Evolutionary conservation across 306 rosid species (phyloP), one percentile per base, ranked within the genome.

Genomic region (Begonia loranthoides): DNA sequence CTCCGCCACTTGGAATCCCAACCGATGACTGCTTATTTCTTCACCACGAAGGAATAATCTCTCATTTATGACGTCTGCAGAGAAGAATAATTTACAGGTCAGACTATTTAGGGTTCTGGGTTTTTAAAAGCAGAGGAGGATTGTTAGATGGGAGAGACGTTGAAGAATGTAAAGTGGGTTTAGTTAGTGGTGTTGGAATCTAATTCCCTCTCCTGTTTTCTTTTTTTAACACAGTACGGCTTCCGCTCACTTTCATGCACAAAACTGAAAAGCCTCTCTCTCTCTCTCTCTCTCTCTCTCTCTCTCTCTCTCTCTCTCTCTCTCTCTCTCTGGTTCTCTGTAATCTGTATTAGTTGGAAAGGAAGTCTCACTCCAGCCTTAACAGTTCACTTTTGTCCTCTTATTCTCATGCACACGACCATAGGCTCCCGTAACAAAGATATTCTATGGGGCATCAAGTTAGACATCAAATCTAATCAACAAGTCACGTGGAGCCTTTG

Each of bases 101-200:
- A n/a, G n/a, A n/a, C n/a, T n/a, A n/a, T n/a, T n/a, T n/a, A n/a
- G n/a, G n/a, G n/a, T n/a, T n/a, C n/a, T 19, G 0, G 22, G 3
- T 28, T 28, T 28, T 43, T 4, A 43, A 11, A 43, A 6, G 1
- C 47, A 10, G 14, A 43, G 13, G 47, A 43, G 47, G 1, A 4
- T 7, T 28, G 6, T 28, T 7, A 28, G 36, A 3, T 8, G 4
- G 2, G 9, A 15, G 1, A 51, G 36, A 24, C 22, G 15, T 51
- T 1, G 13, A 36, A 53, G 50, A 56, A 43, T 44, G 43, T 54
- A 54, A 44, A 21, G 52, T 46, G 7, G 9, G 15, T 44, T 17
- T 19, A 44, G 61, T 21, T 44, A 41, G 49, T 49, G 66, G 66
- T 50, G 44, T 60, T 43, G 63, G 72, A 67, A 67, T 67, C 72